A percentile compares a stretch with the other conserved stretches of the same genome.
phyloP scores from a whole-genome alignment of 2,329 filamentous ascomycete species.

The Aaosphaeria pasadenensis region DNA sequence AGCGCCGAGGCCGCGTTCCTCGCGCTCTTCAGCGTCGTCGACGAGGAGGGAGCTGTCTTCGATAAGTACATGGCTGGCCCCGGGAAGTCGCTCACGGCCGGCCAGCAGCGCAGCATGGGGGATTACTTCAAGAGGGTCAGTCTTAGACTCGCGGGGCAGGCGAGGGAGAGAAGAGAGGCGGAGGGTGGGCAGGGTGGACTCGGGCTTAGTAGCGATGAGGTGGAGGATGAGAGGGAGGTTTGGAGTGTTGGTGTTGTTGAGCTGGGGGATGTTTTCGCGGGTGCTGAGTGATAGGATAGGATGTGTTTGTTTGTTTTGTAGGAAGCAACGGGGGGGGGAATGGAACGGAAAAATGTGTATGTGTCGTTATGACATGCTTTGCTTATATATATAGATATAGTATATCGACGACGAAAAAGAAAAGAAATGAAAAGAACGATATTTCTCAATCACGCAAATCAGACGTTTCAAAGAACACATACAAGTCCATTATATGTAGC shows the following conservation, averaged over 20 bases:
- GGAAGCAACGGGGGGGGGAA: too few relatives aligned
- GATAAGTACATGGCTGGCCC: slow-evolving; percentile 81
- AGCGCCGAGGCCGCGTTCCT: slow-evolving; percentile 94
- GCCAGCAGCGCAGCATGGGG: slow-evolving; percentile 82
- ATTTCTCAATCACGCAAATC: too few relatives aligned
- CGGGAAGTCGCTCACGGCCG: slow-evolving; percentile 62
- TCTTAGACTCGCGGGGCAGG: slow-evolving; percentile 78
- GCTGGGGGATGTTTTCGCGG: slow-evolving; percentile 54
- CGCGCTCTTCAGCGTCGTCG: slow-evolving; percentile 83
- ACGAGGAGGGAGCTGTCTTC: slow-evolving; percentile 81
- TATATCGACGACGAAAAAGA: too few relatives aligned
- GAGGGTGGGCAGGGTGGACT: slow-evolving; percentile 85
- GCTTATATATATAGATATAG: too few relatives aligned
- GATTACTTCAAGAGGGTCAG: slow-evolving; percentile 98
- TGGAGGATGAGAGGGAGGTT: slow-evolving; percentile 91
- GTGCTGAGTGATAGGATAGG: background rate
- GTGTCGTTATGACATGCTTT: too few relatives aligned
- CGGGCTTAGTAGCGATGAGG: slow-evolving; percentile 84
- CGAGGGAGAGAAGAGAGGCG: slow-evolving; percentile 83
- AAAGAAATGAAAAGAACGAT: too few relatives aligned
- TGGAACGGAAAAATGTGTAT: too few relatives aligned
- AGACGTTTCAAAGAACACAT: too few relatives aligned
- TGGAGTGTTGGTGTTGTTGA: slow-evolving; percentile 95
- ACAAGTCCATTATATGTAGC: too few relatives aligned
- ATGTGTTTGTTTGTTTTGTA: background rate